Evolutionary conservation across 805 yeast genomes (phyloP).

Genomic region (Hanseniaspora guilliermondii): DNA sequence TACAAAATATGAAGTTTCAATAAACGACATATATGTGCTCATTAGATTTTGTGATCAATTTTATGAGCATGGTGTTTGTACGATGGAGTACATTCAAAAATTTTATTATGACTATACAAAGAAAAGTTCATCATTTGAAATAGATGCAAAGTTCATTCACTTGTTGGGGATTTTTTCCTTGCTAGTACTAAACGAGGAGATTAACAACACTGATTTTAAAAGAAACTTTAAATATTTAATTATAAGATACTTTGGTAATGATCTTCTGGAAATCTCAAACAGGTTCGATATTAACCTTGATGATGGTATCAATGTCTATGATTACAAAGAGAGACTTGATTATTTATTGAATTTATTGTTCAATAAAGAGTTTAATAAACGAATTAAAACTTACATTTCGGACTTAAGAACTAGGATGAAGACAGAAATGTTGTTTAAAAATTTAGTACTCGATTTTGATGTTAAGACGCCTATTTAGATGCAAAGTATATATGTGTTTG

Average conservation of each 20-base stretch:
- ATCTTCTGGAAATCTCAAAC: background rate
- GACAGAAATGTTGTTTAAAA: too few relatives aligned
- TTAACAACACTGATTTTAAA: background rate
- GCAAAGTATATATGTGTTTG: too few relatives aligned
- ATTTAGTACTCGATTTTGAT: too few relatives aligned
- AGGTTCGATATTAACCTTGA: too few relatives aligned
- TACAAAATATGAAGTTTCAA: background rate
- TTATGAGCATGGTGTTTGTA: background rate
- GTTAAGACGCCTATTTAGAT: too few relatives aligned
- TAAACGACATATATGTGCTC: background rate
- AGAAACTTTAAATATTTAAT: background rate
- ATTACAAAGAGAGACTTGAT: too few relatives aligned
- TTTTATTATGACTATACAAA: background rate
- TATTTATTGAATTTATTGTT: too few relatives aligned
- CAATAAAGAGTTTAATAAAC: too few relatives aligned
- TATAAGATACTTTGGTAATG: background rate
- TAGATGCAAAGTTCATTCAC: background rate
- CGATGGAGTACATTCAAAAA: background rate
- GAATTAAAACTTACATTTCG: too few relatives aligned
- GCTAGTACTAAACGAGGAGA: background rate
- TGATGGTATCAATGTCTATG: too few relatives aligned
- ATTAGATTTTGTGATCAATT: background rate
- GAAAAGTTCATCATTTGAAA: background rate
- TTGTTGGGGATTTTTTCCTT: background rate
- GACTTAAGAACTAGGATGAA: too few relatives aligned